Conservation (phyloP, 495 filamentous ascomycete species). For the Aspergillus heteromorphus region DNA sequence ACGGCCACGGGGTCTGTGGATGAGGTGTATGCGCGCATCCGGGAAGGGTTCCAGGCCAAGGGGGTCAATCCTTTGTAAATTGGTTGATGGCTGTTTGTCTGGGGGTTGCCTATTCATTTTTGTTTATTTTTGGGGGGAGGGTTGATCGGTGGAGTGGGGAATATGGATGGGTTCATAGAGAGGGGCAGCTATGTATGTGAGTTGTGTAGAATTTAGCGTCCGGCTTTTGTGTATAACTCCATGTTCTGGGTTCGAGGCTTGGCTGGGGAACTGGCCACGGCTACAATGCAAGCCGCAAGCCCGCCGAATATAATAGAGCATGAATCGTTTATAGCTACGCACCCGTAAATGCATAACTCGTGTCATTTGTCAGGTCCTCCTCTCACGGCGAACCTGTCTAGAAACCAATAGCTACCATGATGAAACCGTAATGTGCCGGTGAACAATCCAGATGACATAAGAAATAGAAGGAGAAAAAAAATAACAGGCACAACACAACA, state of each 20-base stretch:
- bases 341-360: conserved; percentile 36
- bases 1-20: conserved; percentile 62
- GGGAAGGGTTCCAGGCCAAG: conserved; percentile 44
- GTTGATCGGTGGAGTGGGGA: no score
- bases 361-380: conserved; percentile 23
- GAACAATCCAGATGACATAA: no score
- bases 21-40: conserved; percentile 68
- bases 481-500: not conserved
- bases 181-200: not conserved
- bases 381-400: conserved; percentile 7
- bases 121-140: no score
- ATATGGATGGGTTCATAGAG: not conserved
- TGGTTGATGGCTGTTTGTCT: not conserved
- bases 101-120: not conserved
- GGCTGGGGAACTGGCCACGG: no score
- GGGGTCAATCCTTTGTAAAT: conserved; percentile 33
- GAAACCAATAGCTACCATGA: conserved; percentile 16
- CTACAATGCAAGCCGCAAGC: no score
- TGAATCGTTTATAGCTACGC: not conserved
- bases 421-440: not conserved
- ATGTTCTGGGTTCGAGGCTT: no score
- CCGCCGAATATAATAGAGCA: no score
- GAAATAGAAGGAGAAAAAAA: no score
- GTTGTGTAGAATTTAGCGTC: not conserved
- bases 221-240: not conserved